phyloP scores from a whole-genome alignment of 2,329 filamentous ascomycete genomes.

The Akanthomyces dipterigenus region DNA sequence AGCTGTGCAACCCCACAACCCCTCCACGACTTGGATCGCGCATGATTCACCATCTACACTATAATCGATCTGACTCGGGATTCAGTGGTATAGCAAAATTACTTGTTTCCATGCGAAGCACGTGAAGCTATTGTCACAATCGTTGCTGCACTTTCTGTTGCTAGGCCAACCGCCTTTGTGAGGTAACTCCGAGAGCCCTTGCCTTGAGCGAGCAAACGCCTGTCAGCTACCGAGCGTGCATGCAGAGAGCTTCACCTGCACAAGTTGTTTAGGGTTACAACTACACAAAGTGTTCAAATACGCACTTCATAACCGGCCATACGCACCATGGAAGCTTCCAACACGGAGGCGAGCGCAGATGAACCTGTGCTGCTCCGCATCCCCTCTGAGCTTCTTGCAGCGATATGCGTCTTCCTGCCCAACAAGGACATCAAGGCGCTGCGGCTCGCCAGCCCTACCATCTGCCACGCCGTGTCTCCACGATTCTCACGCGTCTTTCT shows the following conservation, averaged over 20 bases:
- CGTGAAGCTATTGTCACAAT: too few species aligned
- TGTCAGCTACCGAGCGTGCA: too few species aligned
- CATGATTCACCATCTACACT: background rate
- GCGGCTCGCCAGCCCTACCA: background rate
- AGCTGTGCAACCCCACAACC: background rate
- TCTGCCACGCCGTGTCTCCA: background rate
- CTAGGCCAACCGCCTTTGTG: too few species aligned
- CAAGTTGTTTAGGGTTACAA: too few species aligned
- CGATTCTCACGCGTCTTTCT: constrained; percentile 28
- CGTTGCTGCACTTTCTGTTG: too few species aligned
- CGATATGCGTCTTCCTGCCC: background rate
- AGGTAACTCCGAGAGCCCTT: too few species aligned
- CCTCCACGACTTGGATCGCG: background rate
- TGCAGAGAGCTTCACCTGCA: background rate
- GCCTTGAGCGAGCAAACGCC: too few species aligned
- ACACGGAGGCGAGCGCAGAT: background rate
- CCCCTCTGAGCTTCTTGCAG: background rate
- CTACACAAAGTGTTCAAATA: too few species aligned
- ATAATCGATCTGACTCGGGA: background rate
- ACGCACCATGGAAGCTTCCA: background rate
- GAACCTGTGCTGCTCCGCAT: background rate
- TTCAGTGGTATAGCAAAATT: too few species aligned
- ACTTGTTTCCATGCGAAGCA: too few species aligned
- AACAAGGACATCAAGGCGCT: constrained; percentile 2
- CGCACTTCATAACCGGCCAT: background rate